phyloP scores from a whole-genome alignment of 306 rosid species.

The Lotus japonicus region DNA sequence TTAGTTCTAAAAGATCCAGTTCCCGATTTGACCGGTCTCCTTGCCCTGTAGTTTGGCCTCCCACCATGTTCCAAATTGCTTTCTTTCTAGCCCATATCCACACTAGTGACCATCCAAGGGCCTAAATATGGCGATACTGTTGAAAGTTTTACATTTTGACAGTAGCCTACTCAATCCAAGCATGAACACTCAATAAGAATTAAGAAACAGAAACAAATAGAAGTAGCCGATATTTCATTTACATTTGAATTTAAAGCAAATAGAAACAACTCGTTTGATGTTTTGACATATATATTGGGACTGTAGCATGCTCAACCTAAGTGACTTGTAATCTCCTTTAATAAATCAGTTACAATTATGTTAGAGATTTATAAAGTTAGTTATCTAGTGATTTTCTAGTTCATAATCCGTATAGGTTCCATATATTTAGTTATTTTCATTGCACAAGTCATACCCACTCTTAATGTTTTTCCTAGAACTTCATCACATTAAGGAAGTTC shows the following conservation, averaged over 20 bases:
- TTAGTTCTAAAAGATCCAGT: too few species aligned
- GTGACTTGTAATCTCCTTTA: too few species aligned
- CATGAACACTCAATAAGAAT: background rate
- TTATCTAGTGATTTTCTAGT: too few species aligned
- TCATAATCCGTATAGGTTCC: too few species aligned
- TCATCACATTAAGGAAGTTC: constrained; percentile 12
- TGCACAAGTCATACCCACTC: background rate
- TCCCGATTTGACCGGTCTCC: too few species aligned
- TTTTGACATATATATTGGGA: background rate
- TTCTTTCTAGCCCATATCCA: constrained; percentile 99
- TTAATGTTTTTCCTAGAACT: background rate
- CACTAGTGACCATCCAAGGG: constrained; percentile 85
- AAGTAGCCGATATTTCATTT: background rate
- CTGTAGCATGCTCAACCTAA: too few species aligned
- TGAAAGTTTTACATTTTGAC: constrained; percentile 95
- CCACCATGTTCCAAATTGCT: constrained; percentile 92
- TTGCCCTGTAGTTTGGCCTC: constrained; percentile 86
- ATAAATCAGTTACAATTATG: too few species aligned
- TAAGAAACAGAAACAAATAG: background rate
- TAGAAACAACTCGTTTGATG: background rate
- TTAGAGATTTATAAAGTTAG: too few species aligned
- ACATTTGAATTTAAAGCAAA: background rate
- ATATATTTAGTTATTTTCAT: background rate
- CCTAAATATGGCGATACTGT: constrained; percentile 86
- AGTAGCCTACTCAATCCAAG: constrained; percentile 58